Conservation (phyloP, 805 yeast species). For the Ogataea degrootiae region DNA sequence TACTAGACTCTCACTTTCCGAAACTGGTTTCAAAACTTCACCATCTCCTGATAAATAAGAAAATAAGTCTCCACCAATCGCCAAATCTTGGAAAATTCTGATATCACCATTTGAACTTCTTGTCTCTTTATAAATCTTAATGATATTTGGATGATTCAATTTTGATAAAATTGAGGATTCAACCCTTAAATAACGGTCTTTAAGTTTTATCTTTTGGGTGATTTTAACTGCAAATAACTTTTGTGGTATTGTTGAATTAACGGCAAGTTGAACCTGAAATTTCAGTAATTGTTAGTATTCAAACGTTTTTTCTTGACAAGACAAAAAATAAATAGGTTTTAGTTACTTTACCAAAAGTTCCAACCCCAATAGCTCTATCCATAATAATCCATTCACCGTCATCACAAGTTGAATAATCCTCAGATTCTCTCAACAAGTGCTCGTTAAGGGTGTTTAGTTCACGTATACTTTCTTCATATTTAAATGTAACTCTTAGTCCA, state of each 20-base stretch:
- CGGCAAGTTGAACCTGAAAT: conserved; percentile 30
- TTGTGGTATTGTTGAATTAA: conserved; percentile 14
- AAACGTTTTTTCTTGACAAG: background rate
- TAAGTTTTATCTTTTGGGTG: conserved; percentile 15
- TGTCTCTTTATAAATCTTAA: conserved; percentile 63
- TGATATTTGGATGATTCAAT: conserved; percentile 85
- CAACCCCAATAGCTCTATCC: conserved; percentile 43
- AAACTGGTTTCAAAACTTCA: conserved; percentile 33
- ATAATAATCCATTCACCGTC: conserved; percentile 39
- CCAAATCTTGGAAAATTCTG: conserved; percentile 90
- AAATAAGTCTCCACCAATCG: conserved; percentile 93
- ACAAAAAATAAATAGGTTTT: conserved; percentile 6
- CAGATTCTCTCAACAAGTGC: background rate
- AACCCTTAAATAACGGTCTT: conserved; percentile 19
- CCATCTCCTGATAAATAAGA: conserved; percentile 76
- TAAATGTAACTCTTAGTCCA: conserved; percentile 18
- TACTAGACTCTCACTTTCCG: conserved; percentile 51
- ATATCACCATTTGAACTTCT: conserved; percentile 75
- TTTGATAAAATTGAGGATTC: conserved; percentile 54
- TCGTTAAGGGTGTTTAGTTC: background rate
- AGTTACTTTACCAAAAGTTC: conserved; percentile 54
- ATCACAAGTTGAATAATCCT: conserved; percentile 14
- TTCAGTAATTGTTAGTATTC: conserved; percentile 4
- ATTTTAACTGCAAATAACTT: conserved; percentile 48
- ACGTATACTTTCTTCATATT: conserved; percentile 10